Base-by-base conservation (phyloP, 169 alveolate species). In the Plasmodium relictum region DNA sequence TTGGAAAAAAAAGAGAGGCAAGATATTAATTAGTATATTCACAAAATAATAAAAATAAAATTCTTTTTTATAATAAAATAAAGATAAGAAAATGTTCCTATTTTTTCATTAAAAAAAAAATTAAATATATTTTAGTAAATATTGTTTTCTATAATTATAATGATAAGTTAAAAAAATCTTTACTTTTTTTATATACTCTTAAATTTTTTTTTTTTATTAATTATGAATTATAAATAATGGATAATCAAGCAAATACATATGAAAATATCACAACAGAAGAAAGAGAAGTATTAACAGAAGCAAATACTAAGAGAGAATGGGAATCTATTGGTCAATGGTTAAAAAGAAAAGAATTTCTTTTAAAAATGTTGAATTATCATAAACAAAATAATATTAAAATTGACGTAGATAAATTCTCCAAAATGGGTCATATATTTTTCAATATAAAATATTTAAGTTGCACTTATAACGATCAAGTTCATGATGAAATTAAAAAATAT, bases 371-470 rank as follows among this genome's bases (percentile, higher is more conserved):
- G 22, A 86, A 39, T 31, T 86, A 86, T 59, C 88, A 86, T 44
- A 86, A 86, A 59, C 52, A 42, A 20, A 70, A 86, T 70, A 71
- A 71, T n/a, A 10, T 86, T 9, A 58, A 69, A 59, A 70, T 86
- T 22, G 74, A 86, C 58, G 88, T 71, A 6, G 92, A 86, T 62
- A 86, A 86, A 37, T 86, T 86, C 71, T 59, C 76, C 3, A 86
- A 71, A 73, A 70, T 86, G 86, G 92, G 92, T n/a, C 92, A 86
- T 70, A 86, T 86, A 68, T 86, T 41, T 86, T 86, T 56, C 45
- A 86, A 86, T 71, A 72, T 86, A 52, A 86, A 86, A 63, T 86
- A 70, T 56, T 52, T 86, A 18, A 71, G 74, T 52, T 86, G 92
- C 26, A 56, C 74, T 16, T 86, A 86, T 63, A 66, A 59, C 50